A percentile compares a stretch with the other conserved stretches of the same genome.
Conservation (phyloP, 2,329 filamentous ascomycete genomes). For the Berkeleyomyces rouxiae region DNA sequence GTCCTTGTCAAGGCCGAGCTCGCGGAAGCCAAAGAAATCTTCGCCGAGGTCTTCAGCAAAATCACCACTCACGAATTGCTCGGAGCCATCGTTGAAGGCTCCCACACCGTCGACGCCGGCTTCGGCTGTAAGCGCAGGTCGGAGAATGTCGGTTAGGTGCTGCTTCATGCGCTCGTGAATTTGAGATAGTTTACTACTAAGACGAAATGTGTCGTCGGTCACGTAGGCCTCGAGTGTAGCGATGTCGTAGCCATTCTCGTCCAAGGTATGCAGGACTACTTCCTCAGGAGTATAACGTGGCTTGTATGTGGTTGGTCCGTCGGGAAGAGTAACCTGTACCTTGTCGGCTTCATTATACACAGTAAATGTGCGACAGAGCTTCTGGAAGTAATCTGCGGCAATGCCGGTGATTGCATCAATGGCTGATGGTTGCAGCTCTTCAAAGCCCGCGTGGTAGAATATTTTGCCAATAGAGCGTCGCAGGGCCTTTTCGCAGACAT, state of each 20-base stretch:
- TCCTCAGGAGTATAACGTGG: conserved; percentile 69
- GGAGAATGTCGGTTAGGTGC: conserved; percentile 81
- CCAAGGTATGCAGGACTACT: conserved; percentile 68
- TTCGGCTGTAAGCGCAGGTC: conserved; percentile 64
- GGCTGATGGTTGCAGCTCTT: conserved; percentile 90
- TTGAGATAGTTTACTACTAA: conserved; percentile 58
- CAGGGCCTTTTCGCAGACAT: conserved; percentile 66
- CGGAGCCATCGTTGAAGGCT: conserved; percentile 89
- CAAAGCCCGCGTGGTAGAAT: conserved; percentile 90
- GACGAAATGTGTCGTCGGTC: conserved; percentile 81
- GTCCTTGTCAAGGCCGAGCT: conserved; percentile 80
- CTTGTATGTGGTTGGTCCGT: conserved; percentile 26
- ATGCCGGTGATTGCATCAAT: conserved; percentile 81
- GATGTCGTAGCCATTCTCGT: conserved; percentile 69
- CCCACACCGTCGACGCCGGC: conserved; percentile 68
- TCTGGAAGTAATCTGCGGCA: conserved; percentile 76
- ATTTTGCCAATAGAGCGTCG: conserved; percentile 87
- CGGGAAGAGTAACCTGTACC: conserved; percentile 34
- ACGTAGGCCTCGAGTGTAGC: conserved; percentile 71
- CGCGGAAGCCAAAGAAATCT: conserved; percentile 97
- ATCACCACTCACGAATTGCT: conserved; percentile 91
- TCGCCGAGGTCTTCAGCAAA: conserved; percentile 96
- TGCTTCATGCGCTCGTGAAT: conserved; percentile 92
- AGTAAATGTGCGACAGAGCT: conserved; percentile 63
- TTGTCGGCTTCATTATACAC: conserved; percentile 63